A percentile compares a stretch with the other conserved stretches of the same genome.
phyloP scores from a whole-genome alignment of 495 filamentous ascomycete species.

The Neurospora africana region DNA sequence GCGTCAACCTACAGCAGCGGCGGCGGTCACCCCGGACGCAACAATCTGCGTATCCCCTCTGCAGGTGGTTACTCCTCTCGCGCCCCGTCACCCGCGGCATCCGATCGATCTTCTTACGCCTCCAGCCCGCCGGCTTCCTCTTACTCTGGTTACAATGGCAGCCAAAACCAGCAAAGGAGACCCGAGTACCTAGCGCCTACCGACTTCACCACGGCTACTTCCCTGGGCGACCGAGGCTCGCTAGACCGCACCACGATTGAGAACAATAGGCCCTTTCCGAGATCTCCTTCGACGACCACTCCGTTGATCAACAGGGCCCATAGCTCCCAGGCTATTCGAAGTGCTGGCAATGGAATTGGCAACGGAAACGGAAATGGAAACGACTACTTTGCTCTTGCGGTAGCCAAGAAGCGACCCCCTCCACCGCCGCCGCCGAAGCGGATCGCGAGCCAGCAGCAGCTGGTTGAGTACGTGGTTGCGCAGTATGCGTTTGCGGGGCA shows the following conservation, averaged over 20 bases:
- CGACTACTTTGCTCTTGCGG: background rate
- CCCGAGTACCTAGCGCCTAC: conserved; percentile 29
- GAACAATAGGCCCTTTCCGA: background rate
- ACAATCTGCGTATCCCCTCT: conserved; percentile 28
- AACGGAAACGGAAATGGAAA: conserved; percentile 10
- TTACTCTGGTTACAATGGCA: conserved; percentile 14
- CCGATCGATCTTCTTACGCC: background rate
- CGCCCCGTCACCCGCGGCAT: background rate
- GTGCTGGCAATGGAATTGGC: conserved; percentile 10
- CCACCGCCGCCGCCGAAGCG: conserved; percentile 60
- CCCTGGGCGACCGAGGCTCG: conserved; percentile 19
- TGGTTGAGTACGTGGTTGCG: conserved; percentile 60
- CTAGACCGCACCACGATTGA: conserved; percentile 13
- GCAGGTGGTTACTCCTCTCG: background rate
- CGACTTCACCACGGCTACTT: conserved; percentile 36
- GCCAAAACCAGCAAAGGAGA: conserved; percentile 14
- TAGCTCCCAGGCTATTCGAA: background rate
- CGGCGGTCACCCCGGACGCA: background rate
- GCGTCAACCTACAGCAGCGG: background rate
- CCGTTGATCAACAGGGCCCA: conserved; percentile 13
- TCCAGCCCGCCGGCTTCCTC: background rate
- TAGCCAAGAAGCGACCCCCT: conserved; percentile 41
- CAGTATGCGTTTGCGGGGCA: conserved; percentile 72
- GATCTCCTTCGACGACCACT: background rate
- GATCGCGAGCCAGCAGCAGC: conserved; percentile 26